Evolutionary conservation across 2,329 filamentous ascomycete species (phyloP).

Genomic region (Gyromitra esculenta): DNA sequence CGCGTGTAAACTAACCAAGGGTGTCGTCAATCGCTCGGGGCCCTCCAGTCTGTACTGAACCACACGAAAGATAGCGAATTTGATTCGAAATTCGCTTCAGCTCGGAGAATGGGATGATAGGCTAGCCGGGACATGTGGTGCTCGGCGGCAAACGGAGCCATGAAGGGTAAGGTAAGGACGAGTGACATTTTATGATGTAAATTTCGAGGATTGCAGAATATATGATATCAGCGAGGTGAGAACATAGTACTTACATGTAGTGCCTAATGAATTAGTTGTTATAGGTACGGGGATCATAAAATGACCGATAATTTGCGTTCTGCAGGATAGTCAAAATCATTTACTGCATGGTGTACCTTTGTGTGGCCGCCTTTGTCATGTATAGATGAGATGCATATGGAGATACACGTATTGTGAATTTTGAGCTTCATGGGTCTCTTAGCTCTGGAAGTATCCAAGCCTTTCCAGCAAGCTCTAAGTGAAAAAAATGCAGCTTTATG

Average conservation of each 20-base stretch:
- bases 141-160: too few species aligned
- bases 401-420: too few species aligned
- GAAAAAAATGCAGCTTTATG: too few species aligned
- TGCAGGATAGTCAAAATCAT: too few species aligned
- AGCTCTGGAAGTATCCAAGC: too few species aligned
- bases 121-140: not conserved
- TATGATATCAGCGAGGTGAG: not conserved
- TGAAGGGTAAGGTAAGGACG: not conserved
- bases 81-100: not conserved
- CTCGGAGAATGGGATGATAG: not conserved
- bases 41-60: not conserved
- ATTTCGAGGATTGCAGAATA: not conserved
- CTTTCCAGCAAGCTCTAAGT: too few species aligned
- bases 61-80: not conserved
- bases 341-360: too few species aligned
- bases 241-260: not conserved
- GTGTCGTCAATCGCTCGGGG: not conserved
- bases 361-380: too few species aligned
- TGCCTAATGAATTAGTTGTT: not conserved
- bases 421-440: too few species aligned
- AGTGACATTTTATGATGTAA: not conserved
- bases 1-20: not conserved
- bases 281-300: not conserved
- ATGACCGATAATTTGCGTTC: not conserved
- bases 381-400: too few species aligned